Conservation (phyloP, 345 rosid species). For the Populus tremula region DNA sequence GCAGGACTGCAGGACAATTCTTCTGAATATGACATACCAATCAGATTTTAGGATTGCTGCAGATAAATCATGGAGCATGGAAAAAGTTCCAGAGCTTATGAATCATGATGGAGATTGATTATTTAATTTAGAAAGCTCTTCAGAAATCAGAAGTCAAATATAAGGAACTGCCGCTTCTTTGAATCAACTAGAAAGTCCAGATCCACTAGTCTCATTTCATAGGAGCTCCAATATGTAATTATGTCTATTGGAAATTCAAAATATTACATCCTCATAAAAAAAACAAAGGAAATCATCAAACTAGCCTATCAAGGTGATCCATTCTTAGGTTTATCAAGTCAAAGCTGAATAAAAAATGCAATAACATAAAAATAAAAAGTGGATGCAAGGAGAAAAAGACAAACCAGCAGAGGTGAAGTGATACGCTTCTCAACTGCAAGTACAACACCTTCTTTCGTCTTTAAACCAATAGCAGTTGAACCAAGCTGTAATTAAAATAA, state of each 20-base stretch:
- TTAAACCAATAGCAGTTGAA: conserved; percentile 89
- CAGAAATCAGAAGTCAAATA: background rate
- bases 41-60: too few relatives aligned
- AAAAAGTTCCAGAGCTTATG: background rate
- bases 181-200: background rate
- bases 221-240: background rate
- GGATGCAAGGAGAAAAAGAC: conserved; percentile 1
- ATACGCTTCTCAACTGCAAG: conserved; percentile 99
- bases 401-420: conserved; percentile 83
- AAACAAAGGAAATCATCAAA: background rate
- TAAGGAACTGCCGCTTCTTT: background rate
- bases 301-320: background rate
- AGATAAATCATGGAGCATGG: too few relatives aligned
- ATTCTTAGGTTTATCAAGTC: background rate
- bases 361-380: background rate
- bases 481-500: conserved; percentile 57
- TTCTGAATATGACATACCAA: too few relatives aligned
- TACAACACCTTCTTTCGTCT: conserved; percentile 95
- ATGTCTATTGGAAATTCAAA: background rate
- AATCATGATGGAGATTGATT: background rate
- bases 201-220: background rate
- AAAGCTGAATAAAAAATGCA: background rate
- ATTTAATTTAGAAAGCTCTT: background rate
- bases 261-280: too few relatives aligned
- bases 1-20: too few relatives aligned